These are phyloP conservation scores for Omphalea diandra DNA, from an alignment of 441 rosid species.

Conservation along the genomic window DNA sequence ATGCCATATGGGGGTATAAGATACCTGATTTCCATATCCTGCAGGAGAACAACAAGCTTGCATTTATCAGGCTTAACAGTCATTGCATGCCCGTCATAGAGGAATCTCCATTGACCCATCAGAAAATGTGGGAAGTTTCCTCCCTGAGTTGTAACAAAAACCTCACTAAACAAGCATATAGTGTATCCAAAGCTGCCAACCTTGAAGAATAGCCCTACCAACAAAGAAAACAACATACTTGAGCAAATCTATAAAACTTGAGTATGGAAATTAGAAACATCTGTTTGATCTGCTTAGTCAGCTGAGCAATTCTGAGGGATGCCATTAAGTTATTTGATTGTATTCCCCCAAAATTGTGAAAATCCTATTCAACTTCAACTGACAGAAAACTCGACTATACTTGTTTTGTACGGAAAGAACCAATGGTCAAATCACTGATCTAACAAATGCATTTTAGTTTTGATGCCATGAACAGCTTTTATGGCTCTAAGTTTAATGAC, in stretches of 20 bases:
- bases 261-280: slow-evolving; percentile 8
- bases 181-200: slow-evolving; percentile 91
- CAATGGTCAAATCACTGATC: not conserved
- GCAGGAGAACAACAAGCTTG: slow-evolving; percentile 73
- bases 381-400: not conserved
- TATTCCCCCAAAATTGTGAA: not conserved
- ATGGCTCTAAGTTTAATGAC: not conserved
- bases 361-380: not conserved
- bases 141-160: slow-evolving; percentile 89
- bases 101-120: slow-evolving; percentile 93
- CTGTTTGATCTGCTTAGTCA: not conserved
- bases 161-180: slow-evolving; percentile 85
- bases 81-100: slow-evolving; percentile 83
- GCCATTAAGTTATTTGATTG: not conserved
- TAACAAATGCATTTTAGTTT: not conserved
- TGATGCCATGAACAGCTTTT: not conserved
- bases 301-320: not conserved
- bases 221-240: slow-evolving; percentile 16
- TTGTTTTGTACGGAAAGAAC: no score
- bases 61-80: slow-evolving; percentile 82
- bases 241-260: not conserved
- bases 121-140: slow-evolving; percentile 95
- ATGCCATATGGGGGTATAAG: not conserved
- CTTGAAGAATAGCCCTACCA: slow-evolving; percentile 82
- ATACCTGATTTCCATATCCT: slow-evolving; percentile 72